Evolutionary conservation across 805 yeast species (phyloP).

Genomic region (Kazachstania psychrophila): DNA sequence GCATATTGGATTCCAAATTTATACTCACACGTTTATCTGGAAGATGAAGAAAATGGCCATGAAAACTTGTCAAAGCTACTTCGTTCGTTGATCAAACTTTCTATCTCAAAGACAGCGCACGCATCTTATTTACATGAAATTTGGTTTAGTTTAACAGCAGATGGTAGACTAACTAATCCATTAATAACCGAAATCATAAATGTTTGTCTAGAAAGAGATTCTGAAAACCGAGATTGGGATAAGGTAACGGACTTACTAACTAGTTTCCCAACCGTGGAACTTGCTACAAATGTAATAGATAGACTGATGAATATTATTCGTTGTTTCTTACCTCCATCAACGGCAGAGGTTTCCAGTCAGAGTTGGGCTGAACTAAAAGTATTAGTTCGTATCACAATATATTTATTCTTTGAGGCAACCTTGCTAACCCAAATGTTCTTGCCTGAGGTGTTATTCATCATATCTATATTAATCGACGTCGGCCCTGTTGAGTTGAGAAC

Average conservation of each 20-base stretch:
- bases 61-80: slow-evolving; percentile 52
- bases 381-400: slow-evolving; percentile 51
- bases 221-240: slow-evolving; percentile 65
- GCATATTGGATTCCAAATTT: slow-evolving; percentile 72
- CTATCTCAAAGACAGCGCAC: slow-evolving; percentile 40
- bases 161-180: slow-evolving; percentile 46
- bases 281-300: slow-evolving; percentile 55
- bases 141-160: slow-evolving; percentile 60
- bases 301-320: slow-evolving; percentile 48
- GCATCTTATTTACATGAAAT: slow-evolving; percentile 49
- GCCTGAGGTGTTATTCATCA: slow-evolving; percentile 62
- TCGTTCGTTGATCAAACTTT: slow-evolving; percentile 50
- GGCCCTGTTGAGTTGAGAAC: slow-evolving; percentile 49
- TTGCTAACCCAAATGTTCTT: slow-evolving; percentile 52
- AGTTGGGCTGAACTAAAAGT: slow-evolving; percentile 66
- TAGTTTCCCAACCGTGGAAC: slow-evolving; percentile 58
- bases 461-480: slow-evolving; percentile 47
- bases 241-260: slow-evolving; percentile 54
- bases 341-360: slow-evolving; percentile 37
- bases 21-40: slow-evolving; percentile 45
- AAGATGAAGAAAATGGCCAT: slow-evolving; percentile 49
- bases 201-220: slow-evolving; percentile 65
- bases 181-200: slow-evolving; percentile 67
- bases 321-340: slow-evolving; percentile 37
- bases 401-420: slow-evolving; percentile 62